Evolutionary conservation across 495 filamentous ascomycete genomes (phyloP).

Genomic region (Penicillium simplicissimum): DNA sequence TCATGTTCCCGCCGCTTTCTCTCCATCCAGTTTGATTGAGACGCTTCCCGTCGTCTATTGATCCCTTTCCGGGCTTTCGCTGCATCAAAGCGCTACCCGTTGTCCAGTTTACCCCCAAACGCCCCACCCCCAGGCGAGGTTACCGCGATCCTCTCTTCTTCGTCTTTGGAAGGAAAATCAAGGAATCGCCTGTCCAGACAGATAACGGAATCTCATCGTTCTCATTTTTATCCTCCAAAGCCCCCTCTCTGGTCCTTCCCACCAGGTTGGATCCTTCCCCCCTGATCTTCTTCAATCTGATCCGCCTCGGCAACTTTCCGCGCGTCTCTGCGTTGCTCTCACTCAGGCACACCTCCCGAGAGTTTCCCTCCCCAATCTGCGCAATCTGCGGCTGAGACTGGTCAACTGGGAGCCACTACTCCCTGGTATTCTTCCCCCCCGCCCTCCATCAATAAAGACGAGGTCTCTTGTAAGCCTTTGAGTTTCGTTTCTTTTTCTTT

Average conservation of each 20-base stretch:
- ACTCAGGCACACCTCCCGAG: neutral
- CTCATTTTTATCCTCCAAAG: neutral
- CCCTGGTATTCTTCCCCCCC: neutral
- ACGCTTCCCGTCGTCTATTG: neutral
- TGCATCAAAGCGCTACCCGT: constrained; percentile 7
- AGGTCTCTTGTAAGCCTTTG: neutral
- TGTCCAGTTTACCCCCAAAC: neutral
- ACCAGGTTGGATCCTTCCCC: neutral
- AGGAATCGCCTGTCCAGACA: neutral
- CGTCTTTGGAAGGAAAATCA: neutral
- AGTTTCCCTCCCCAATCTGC: neutral
- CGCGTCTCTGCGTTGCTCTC: constrained; percentile 11
- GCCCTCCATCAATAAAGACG: neutral
- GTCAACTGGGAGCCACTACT: constrained; percentile 2
- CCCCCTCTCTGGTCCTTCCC: neutral
- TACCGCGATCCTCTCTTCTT: constrained; percentile 15
- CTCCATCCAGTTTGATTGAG: neutral
- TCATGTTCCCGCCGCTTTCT: too few species aligned
- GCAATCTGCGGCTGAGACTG: constrained; percentile 6
- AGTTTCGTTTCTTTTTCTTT: neutral
- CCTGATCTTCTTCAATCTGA: neutral
- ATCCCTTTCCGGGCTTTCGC: constrained; percentile 3
- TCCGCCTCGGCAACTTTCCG: constrained; percentile 17
- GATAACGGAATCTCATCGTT: neutral
- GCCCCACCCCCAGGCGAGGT: constrained; percentile 28